phyloP scores from a whole-genome alignment of 2,329 filamentous ascomycete species.

The Stagonosporopsis cucurbitacearum region DNA sequence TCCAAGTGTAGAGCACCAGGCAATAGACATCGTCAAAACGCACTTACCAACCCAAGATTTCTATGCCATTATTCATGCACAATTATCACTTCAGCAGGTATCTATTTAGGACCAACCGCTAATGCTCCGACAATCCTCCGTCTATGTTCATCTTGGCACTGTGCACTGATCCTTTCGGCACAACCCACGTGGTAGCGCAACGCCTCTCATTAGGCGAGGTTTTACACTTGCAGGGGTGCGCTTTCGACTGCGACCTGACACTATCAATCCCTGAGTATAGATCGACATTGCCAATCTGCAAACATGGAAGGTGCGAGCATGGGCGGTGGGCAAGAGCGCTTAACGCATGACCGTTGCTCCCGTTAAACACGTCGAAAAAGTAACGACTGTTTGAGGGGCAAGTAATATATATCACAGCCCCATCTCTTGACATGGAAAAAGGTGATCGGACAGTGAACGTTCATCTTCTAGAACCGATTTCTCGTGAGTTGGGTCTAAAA shows the following conservation, averaged over 20 bases:
- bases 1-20: conserved; percentile 10
- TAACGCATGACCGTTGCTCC: background rate
- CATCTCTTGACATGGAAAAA: too few species aligned
- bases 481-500: background rate
- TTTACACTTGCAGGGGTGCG: conserved; percentile 5
- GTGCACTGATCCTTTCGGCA: too few species aligned
- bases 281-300: background rate
- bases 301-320: background rate
- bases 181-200: conserved; percentile 5
- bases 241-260: background rate
- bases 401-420: too few species aligned
- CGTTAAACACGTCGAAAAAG: background rate
- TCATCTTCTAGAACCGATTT: background rate
- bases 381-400: background rate
- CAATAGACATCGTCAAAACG: too few species aligned
- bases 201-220: conserved; percentile 15
- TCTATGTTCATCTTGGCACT: conserved; percentile 1
- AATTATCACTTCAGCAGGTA: background rate
- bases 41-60: too few species aligned
- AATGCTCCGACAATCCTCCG: background rate
- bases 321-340: background rate
- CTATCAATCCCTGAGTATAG: background rate
- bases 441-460: background rate
- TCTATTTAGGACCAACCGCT: background rate
- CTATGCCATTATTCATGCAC: too few species aligned